These are phyloP conservation scores for Torrubiellomyces zombiae DNA, from an alignment of 2,329 filamentous ascomycete species.

Conservation along the genomic window DNA sequence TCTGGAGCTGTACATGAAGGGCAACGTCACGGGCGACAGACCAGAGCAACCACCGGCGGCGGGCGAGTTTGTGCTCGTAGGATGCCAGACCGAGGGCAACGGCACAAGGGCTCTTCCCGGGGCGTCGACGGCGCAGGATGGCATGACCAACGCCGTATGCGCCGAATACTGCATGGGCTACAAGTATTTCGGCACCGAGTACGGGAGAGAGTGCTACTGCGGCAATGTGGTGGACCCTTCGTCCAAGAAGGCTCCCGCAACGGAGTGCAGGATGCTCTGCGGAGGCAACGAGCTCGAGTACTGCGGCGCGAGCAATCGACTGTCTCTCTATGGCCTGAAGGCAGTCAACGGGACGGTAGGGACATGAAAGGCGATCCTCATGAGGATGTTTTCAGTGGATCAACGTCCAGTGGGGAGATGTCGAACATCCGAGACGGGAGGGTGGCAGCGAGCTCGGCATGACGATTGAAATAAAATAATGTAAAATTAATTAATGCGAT, in stretches of 20 bases:
- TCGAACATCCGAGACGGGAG: no score
- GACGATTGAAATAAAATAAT: no score
- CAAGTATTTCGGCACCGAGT: slow-evolving; percentile 20
- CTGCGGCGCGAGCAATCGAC: slow-evolving; percentile 22
- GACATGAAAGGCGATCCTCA: no score
- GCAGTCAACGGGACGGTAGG: no score
- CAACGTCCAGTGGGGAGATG: no score
- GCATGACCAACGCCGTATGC: slow-evolving; percentile 18
- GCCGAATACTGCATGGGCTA: slow-evolving; percentile 15
- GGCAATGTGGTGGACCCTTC: slow-evolving; percentile 13
- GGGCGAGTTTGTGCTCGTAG: slow-evolving; percentile 16
- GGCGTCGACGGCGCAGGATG: slow-evolving; percentile 8
- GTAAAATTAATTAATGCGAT: no score
- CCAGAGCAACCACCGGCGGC: slow-evolving; percentile 15
- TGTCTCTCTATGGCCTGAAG: slow-evolving; percentile 21
- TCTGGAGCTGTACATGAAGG: slow-evolving; percentile 17
- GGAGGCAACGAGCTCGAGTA: slow-evolving; percentile 18
- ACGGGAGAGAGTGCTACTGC: slow-evolving; percentile 21
- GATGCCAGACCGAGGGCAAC: slow-evolving; percentile 21
- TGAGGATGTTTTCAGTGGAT: no score
- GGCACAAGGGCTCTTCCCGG: slow-evolving; percentile 16
- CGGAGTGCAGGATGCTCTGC: slow-evolving; percentile 25
- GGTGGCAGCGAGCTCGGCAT: no score
- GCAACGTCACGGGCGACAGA: slow-evolving; percentile 9
- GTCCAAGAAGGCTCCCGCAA: slow-evolving; percentile 12